Evolutionary conservation across 495 filamentous ascomycete species (phyloP).

Genomic region (Margaritispora aquatica): DNA sequence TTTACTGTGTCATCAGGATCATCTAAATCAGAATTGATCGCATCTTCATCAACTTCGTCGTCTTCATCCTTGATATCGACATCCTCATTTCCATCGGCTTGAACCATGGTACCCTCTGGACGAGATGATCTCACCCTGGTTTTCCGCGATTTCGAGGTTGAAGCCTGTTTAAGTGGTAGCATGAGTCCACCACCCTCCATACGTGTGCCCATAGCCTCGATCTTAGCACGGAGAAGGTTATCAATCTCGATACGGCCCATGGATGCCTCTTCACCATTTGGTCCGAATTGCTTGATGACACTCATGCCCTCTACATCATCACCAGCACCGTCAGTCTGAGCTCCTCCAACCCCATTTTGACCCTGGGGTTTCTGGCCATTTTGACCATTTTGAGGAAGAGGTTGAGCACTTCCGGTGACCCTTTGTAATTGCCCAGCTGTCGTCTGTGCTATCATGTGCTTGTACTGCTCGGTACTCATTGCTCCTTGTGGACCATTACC

Average conservation of each 20-base stretch:
- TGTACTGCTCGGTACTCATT: constrained; percentile 21
- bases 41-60: constrained; percentile 75
- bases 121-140: constrained; percentile 30
- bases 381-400: too few species aligned
- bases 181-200: constrained; percentile 81
- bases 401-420: constrained; percentile 13
- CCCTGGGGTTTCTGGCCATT: too few species aligned
- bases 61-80: constrained; percentile 57
- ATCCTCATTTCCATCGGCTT: constrained; percentile 56
- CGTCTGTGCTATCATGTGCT: constrained; percentile 14
- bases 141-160: constrained; percentile 24
- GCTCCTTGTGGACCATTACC: constrained; percentile 10
- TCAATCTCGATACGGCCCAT: constrained; percentile 53
- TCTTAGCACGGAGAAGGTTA: constrained; percentile 53
- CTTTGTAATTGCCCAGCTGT: constrained; percentile 4
- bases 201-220: constrained; percentile 58
- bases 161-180: constrained; percentile 51
- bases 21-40: constrained; percentile 97
- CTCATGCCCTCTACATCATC: constrained; percentile 49
- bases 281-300: constrained; percentile 40
- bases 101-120: constrained; percentile 21
- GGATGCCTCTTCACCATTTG: constrained; percentile 31
- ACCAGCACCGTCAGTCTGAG: constrained; percentile 70
- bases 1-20: constrained; percentile 82
- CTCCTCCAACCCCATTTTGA: constrained; percentile 28